phyloP scores from a whole-genome alignment of 2,329 filamentous ascomycete species.

The Trichothecium sympodiale region DNA sequence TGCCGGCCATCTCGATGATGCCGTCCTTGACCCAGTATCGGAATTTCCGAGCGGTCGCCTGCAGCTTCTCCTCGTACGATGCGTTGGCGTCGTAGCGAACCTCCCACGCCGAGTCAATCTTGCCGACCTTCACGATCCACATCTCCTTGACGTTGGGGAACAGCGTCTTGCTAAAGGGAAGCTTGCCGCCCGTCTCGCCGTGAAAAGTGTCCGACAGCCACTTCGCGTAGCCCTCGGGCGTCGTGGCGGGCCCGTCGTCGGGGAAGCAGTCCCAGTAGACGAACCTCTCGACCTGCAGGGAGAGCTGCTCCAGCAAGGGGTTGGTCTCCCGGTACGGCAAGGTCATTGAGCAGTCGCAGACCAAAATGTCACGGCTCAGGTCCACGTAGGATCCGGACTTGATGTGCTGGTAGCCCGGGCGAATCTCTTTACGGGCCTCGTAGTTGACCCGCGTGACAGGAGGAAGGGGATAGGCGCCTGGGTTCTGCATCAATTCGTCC shows the following conservation, averaged over 20 bases:
- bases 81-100: conserved; percentile 19
- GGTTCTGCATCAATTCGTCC: conserved; percentile 19
- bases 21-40: conserved; percentile 26
- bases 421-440: conserved; percentile 22
- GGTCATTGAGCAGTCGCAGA: conserved; percentile 24
- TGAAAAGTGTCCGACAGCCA: conserved; percentile 22
- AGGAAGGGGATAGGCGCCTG: conserved; percentile 20
- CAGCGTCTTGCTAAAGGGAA: conserved; percentile 25
- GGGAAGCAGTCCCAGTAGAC: conserved; percentile 29
- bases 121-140: conserved; percentile 28
- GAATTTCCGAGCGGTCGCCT: conserved; percentile 23
- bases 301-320: conserved; percentile 19
- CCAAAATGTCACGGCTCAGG: conserved; percentile 24
- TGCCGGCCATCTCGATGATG: conserved; percentile 24
- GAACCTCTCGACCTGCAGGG: conserved; percentile 20
- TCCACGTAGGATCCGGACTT: conserved; percentile 23
- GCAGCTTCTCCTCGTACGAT: conserved; percentile 16
- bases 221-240: conserved; percentile 20
- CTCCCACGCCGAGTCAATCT: conserved; percentile 24
- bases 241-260: conserved; percentile 23
- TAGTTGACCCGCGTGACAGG: conserved; percentile 23
- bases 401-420: conserved; percentile 21
- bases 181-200: conserved; percentile 16
- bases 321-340: conserved; percentile 9
- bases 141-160: conserved; percentile 26